Evolutionary conservation across 2,329 filamentous ascomycete species (phyloP).

Genomic region (Botrytis sinoallii): DNA sequence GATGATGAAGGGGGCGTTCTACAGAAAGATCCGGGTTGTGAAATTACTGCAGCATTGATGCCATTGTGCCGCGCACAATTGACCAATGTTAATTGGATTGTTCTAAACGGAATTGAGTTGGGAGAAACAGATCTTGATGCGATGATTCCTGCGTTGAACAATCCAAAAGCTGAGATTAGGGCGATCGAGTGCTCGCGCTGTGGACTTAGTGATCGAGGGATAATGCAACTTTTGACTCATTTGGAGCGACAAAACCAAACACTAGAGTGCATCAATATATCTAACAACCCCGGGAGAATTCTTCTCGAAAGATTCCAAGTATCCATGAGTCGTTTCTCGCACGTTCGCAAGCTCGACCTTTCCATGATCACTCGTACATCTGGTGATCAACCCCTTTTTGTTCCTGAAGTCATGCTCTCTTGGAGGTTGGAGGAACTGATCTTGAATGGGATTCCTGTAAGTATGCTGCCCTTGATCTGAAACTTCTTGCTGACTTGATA

Average conservation of each 20-base stretch:
- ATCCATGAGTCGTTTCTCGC: slow-evolving; percentile 64
- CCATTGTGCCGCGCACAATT: slow-evolving; percentile 64
- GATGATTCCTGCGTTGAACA: slow-evolving; percentile 64
- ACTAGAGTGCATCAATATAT: slow-evolving; percentile 64
- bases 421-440: slow-evolving; percentile 66
- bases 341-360: slow-evolving; percentile 63
- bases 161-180: slow-evolving; percentile 61
- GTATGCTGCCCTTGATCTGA: slow-evolving; percentile 10
- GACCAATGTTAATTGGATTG: slow-evolving; percentile 69
- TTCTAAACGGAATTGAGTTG: slow-evolving; percentile 65
- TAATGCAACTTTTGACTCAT: slow-evolving; percentile 61
- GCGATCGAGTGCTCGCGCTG: slow-evolving; percentile 66
- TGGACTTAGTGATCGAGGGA: slow-evolving; percentile 53
- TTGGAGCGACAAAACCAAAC: slow-evolving; percentile 63
- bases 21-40: slow-evolving; percentile 60
- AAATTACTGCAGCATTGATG: slow-evolving; percentile 66
- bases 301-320: slow-evolving; percentile 62
- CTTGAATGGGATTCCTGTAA: slow-evolving; percentile 57
- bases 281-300: slow-evolving; percentile 62
- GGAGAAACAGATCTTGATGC: slow-evolving; percentile 65
- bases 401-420: slow-evolving; percentile 61
- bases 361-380: slow-evolving; percentile 63
- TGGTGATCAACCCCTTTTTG: slow-evolving; percentile 60
- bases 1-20: slow-evolving; percentile 47
- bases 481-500: slow-evolving; percentile 31